Evolutionary conservation across 768 basidiomycete genomes (phyloP).

Genomic region (Auriscalpium orientale): DNA sequence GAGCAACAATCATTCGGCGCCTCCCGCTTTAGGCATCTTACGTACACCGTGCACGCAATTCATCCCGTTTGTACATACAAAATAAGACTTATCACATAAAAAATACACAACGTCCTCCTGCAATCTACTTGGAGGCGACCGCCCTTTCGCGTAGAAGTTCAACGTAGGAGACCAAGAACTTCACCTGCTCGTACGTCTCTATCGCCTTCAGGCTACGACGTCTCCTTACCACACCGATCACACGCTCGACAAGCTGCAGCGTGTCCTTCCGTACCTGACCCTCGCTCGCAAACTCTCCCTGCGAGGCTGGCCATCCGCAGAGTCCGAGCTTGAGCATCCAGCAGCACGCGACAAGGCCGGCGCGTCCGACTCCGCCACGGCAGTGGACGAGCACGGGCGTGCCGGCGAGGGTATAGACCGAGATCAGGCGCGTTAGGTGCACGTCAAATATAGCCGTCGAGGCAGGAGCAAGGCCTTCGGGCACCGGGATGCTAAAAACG

Average conservation of each 20-base stretch:
- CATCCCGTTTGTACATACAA: background rate
- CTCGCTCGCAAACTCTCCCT: background rate
- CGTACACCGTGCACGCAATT: background rate
- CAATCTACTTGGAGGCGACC: background rate
- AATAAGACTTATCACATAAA: background rate
- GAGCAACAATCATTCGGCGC: background rate
- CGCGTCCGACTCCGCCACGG: conserved; percentile 89
- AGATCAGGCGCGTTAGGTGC: conserved; percentile 58
- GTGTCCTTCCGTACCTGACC: conserved; percentile 35
- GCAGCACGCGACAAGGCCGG: conserved; percentile 85
- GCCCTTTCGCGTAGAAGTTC: conserved; percentile 38
- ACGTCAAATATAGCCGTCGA: conserved; percentile 52
- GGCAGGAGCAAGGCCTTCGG: conserved; percentile 81
- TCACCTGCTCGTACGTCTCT: conserved; percentile 90
- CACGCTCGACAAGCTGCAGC: conserved; percentile 62
- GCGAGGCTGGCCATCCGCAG: conserved; percentile 54
- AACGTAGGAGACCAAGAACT: conserved; percentile 72
- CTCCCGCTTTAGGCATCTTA: background rate
- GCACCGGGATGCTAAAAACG: conserved; percentile 67
- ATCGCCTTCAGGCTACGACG: conserved; percentile 85
- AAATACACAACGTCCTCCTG: background rate
- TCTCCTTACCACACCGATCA: conserved; percentile 64
- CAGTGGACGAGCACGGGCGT: conserved; percentile 78
- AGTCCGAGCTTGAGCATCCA: conserved; percentile 91
- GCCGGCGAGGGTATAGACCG: conserved; percentile 67